Evolutionary conservation across 2,329 filamentous ascomycete genomes (phyloP).

Genomic region (Arthroderma sp.): DNA sequence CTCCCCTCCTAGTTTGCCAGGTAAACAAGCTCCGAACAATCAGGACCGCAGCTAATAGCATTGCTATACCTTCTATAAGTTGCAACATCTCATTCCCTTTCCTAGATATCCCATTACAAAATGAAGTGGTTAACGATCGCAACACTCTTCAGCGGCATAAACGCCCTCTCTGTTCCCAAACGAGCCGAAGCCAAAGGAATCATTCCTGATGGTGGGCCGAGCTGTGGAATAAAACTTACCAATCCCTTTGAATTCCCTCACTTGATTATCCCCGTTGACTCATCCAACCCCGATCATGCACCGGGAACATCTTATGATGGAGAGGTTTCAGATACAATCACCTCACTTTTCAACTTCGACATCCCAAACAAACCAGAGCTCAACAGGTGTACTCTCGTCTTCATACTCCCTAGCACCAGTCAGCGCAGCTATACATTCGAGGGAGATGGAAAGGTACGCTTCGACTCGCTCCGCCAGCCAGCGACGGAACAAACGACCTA

Average conservation of each 20-base stretch:
- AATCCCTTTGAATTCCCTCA: slow-evolving; percentile 45
- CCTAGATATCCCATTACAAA: too few relatives aligned
- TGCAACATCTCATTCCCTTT: too few relatives aligned
- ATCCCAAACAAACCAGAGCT: slow-evolving; percentile 40
- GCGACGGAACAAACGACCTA: slow-evolving; percentile 41
- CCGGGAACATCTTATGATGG: slow-evolving; percentile 45
- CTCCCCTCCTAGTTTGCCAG: too few relatives aligned
- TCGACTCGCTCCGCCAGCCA: slow-evolving; percentile 36
- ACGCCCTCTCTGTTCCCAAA: slow-evolving; percentile 6
- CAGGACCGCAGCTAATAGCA: too few relatives aligned
- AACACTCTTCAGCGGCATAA: slow-evolving; percentile 5
- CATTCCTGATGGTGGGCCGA: background rate
- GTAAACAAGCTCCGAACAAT: too few relatives aligned
- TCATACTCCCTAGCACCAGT: slow-evolving; percentile 47
- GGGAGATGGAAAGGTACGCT: slow-evolving; percentile 41
- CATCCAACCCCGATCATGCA: slow-evolving; percentile 37
- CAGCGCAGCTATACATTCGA: slow-evolving; percentile 45
- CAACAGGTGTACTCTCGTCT: slow-evolving; percentile 46
- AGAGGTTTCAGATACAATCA: slow-evolving; percentile 38
- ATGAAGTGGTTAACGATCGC: slow-evolving; percentile 8
- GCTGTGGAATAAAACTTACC: slow-evolving; percentile 34
- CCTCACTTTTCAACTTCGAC: slow-evolving; percentile 57
- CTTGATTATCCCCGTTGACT: slow-evolving; percentile 49
- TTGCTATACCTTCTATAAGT: too few relatives aligned
- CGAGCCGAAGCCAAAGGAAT: slow-evolving; percentile 1